Conservation (phyloP, 2,329 filamentous ascomycete genomes). For the Orbilia oligospora region DNA sequence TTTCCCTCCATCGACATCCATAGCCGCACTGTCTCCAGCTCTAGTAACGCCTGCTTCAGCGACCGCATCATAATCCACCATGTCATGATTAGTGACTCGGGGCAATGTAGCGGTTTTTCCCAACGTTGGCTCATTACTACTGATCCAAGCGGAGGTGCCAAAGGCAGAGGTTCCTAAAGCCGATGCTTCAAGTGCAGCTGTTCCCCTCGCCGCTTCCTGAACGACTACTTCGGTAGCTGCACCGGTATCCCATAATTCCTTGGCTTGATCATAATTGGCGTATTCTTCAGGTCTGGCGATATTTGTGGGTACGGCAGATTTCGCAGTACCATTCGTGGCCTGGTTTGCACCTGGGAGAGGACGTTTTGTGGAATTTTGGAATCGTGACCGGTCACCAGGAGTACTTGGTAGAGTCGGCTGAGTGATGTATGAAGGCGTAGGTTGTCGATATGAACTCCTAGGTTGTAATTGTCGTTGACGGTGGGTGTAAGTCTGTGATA, state of each 20-base stretch:
- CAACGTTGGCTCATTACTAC: conserved; percentile 40
- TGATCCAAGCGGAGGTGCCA: conserved; percentile 59
- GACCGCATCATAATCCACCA: conserved; percentile 52
- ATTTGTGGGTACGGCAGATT: conserved; percentile 12
- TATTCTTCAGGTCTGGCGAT: conserved; percentile 56
- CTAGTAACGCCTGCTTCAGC: not conserved
- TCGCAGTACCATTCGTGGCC: conserved; percentile 14
- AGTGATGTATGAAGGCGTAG: conserved; percentile 55
- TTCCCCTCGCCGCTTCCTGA: conserved; percentile 34
- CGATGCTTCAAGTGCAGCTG: conserved; percentile 34
- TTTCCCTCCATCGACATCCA: conserved; percentile 41
- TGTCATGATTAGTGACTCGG: conserved; percentile 39
- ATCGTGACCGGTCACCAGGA: conserved; percentile 33
- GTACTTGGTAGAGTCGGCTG: conserved; percentile 58
- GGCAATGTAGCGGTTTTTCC: conserved; percentile 25
- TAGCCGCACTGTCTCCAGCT: not conserved
- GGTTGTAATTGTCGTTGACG: conserved; percentile 59
- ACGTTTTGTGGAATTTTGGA: conserved; percentile 10
- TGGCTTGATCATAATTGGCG: conserved; percentile 46
- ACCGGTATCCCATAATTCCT: conserved; percentile 54
- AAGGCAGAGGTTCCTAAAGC: conserved; percentile 46
- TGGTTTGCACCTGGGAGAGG: not conserved
- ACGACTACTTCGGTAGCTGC: conserved; percentile 52
- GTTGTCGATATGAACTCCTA: conserved; percentile 38
- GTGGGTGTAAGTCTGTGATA: conserved; percentile 54